Evolutionary conservation across 352 stramenopile genomes (phyloP).

Genomic region (Thraustotheca clavata): DNA sequence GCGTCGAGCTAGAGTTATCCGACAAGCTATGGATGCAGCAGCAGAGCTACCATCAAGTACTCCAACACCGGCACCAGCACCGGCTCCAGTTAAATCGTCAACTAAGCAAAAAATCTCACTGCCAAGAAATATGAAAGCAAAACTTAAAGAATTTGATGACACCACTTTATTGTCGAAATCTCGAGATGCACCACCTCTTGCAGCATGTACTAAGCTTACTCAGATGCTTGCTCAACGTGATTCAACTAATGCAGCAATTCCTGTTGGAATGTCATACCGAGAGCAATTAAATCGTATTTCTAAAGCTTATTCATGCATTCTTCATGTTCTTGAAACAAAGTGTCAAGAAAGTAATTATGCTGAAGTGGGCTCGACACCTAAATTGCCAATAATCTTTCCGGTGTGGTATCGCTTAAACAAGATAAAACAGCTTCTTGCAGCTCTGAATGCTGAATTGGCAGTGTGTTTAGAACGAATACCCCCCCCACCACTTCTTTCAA

Average conservation of each 20-base stretch:
- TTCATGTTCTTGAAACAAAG: slow-evolving; percentile 7
- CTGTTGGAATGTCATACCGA: slow-evolving; percentile 4
- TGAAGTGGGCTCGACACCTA: neutral
- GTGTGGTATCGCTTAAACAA: slow-evolving; percentile 16
- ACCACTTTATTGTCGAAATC: neutral
- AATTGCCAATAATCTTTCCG: slow-evolving; percentile 3
- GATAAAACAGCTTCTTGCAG: slow-evolving; percentile 8
- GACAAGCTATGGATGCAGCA: neutral
- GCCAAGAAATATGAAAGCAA: neutral
- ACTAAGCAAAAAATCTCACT: neutral
- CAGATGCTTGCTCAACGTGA: slow-evolving; percentile 8
- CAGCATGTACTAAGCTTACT: neutral
- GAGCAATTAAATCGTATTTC: slow-evolving; percentile 15
- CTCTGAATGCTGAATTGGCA: slow-evolving; percentile 9
- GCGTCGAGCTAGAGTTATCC: slow-evolving; percentile 1
- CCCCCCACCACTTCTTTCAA: slow-evolving; percentile 7
- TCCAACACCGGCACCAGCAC: neutral
- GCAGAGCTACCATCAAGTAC: neutral
- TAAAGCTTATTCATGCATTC: slow-evolving; percentile 3
- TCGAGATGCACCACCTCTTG: neutral
- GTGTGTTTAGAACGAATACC: neutral
- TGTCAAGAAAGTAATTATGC: neutral
- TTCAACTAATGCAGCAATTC: neutral
- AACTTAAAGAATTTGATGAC: neutral
- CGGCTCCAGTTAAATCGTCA: neutral